These are phyloP conservation scores for Austroboletus novae-zelandiae DNA, from an alignment of 1,284 basidiomycete genomes.

Conservation along the genomic window DNA sequence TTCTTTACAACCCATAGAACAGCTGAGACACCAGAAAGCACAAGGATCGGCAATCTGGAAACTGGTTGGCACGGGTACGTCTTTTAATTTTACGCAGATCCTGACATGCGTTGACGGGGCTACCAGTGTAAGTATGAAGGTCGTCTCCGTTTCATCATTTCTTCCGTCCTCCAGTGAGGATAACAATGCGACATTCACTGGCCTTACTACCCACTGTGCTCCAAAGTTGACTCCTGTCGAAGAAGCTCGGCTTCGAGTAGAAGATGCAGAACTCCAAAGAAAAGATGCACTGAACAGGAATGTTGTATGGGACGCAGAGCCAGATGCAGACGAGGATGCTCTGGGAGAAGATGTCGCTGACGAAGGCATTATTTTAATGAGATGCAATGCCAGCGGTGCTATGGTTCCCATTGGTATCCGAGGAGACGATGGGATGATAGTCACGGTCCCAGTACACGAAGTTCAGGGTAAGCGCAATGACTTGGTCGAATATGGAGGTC, in stretches of 20 bases:
- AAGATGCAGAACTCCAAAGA: conserved; percentile 55
- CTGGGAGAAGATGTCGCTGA: conserved; percentile 49
- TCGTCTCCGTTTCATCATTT: conserved; percentile 69
- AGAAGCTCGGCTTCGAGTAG: conserved; percentile 49
- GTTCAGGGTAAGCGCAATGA: conserved; percentile 25
- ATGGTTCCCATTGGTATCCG: conserved; percentile 47
- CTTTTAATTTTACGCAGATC: background rate
- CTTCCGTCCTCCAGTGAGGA: conserved; percentile 64
- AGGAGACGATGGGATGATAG: conserved; percentile 44
- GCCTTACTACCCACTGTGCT: conserved; percentile 40
- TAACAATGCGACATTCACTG: conserved; percentile 56
- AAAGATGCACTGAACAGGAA: conserved; percentile 43
- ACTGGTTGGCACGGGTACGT: conserved; percentile 71
- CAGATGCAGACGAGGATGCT: conserved; percentile 49
- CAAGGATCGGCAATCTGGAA: conserved; percentile 60
- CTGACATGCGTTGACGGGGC: conserved; percentile 8
- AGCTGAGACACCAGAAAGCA: conserved; percentile 68
- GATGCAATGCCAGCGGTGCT: conserved; percentile 16
- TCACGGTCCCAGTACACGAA: conserved; percentile 33
- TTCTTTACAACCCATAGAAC: conserved; percentile 72
- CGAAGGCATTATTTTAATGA: conserved; percentile 39
- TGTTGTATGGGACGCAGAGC: conserved; percentile 54
- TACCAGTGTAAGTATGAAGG: conserved; percentile 60
- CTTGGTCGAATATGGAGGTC: conserved; percentile 48
- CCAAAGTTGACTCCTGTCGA: conserved; percentile 52